phyloP scores from a whole-genome alignment of 352 stramenopile species.

The Globisporangium ultimum region DNA sequence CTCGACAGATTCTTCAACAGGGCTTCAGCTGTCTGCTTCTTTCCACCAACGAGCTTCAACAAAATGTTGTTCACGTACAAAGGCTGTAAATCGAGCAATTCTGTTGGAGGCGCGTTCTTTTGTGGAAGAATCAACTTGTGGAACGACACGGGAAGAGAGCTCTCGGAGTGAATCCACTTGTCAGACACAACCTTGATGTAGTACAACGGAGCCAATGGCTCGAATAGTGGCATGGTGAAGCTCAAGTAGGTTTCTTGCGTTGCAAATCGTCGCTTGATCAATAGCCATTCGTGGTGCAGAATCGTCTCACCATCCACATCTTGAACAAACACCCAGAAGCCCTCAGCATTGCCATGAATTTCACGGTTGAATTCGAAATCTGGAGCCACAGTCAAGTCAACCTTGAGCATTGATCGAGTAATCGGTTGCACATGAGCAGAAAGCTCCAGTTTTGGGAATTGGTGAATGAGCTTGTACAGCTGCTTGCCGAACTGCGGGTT shows the following conservation, averaged over 20 bases:
- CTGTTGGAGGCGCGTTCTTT: slow-evolving; percentile 96
- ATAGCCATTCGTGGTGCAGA: slow-evolving; percentile 97
- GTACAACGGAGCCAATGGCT: slow-evolving; percentile 97
- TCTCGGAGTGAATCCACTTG: slow-evolving; percentile 98
- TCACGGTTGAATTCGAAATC: slow-evolving; percentile 98
- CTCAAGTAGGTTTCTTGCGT: slow-evolving; percentile 80
- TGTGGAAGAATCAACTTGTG: slow-evolving; percentile 98
- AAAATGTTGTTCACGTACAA: slow-evolving; percentile 89
- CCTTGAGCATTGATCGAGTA: slow-evolving; percentile 95
- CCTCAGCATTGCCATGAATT: slow-evolving; percentile 94
- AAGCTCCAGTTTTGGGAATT: slow-evolving; percentile 97
- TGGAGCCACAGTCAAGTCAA: slow-evolving; percentile 94
- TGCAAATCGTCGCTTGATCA: slow-evolving; percentile 89
- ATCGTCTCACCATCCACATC: slow-evolving; percentile 99
- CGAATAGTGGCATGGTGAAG: slow-evolving; percentile 97
- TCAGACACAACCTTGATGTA: slow-evolving; percentile 98
- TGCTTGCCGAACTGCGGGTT: slow-evolving; percentile 98
- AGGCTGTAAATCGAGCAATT: slow-evolving; percentile 98
- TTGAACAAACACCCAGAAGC: slow-evolving; percentile 98
- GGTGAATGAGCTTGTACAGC: slow-evolving; percentile 98
- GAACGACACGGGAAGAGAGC: slow-evolving; percentile 96
- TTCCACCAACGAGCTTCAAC: slow-evolving; percentile 60
- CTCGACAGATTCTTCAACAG: slow-evolving; percentile 48
- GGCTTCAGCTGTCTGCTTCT: slow-evolving; percentile 54
- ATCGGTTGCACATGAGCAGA: slow-evolving; percentile 98